These are phyloP conservation scores for Podospora bellae-mahoneyi DNA, from an alignment of 495 filamentous ascomycete genomes.

Conservation along the genomic window DNA sequence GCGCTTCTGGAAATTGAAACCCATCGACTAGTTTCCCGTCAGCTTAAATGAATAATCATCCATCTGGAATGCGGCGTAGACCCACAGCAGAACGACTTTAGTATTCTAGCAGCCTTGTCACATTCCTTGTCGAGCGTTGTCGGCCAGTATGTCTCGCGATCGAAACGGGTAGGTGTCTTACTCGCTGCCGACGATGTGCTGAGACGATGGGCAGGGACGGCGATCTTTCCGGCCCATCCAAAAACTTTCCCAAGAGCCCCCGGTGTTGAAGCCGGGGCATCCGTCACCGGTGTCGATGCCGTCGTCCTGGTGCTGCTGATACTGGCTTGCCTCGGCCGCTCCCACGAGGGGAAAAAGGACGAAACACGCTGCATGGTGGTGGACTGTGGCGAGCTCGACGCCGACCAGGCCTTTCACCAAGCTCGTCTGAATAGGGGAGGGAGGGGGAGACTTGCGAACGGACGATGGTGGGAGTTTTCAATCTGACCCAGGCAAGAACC, in stretches of 20 bases:
- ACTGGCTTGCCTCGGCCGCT: constrained; percentile 39
- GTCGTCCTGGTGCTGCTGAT: constrained; percentile 16
- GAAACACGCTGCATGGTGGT: constrained; percentile 51
- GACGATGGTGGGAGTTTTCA: constrained; percentile 4
- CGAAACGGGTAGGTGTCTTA: constrained; percentile 50
- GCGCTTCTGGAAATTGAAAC: constrained; percentile 40
- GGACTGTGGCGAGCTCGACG: constrained; percentile 17
- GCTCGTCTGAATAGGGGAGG: neutral
- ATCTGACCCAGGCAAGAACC: constrained; percentile 8
- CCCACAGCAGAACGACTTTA: constrained; percentile 75
- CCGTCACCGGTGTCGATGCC: constrained; percentile 21
- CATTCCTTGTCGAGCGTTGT: constrained; percentile 75
- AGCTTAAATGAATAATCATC: neutral
- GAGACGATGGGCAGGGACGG: constrained; percentile 35
- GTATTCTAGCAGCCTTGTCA: constrained; percentile 81
- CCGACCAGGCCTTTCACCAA: constrained; percentile 14
- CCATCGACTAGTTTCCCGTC: constrained; percentile 39
- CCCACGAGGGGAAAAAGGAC: constrained; percentile 49
- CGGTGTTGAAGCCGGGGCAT: constrained; percentile 26
- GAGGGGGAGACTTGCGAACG: constrained; percentile 1
- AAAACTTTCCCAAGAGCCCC: constrained; percentile 42
- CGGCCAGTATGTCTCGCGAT: constrained; percentile 72
- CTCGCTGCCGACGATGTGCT: constrained; percentile 49
- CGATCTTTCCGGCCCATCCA: constrained; percentile 46
- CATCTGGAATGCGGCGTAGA: constrained; percentile 2